Base-by-base conservation (phyloP, 192 early-diverging fungal species). In the Haplosporangium gracile region DNA sequence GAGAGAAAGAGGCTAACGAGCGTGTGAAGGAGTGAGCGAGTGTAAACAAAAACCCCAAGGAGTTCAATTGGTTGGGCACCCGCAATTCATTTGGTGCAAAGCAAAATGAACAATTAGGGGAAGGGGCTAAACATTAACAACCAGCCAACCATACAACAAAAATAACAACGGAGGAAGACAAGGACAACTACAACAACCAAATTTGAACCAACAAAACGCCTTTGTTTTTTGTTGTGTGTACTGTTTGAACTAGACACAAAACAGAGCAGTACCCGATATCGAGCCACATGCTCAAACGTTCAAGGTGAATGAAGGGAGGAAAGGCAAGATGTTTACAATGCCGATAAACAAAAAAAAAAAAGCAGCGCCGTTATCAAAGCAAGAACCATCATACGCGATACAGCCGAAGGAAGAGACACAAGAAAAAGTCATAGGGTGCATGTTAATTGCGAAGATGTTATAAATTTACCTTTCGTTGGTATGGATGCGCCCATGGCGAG, bases 401-500 rank as follows among this genome's bases (percentile, higher is more conserved):
- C 22, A 75, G 47, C 10, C 40, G 42, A 11, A 0, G 13, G 47
- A 49, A 49, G 47, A 16, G 11, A 18, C 39, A 68, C 45, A 29
- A 63, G 16, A 43, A n/a, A 9, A 18, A 16, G 65, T 40, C 26
- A 39, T 34, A 13, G 3, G 34, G 42, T 36, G 36, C 13, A 43
- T 43, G 42, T 43, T 43, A 43, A 43, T 75, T n/a, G 36, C 36
- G 36, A 36, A 36, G 3, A 32, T 4, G 49, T 22, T 13, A 45
- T 2, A 24, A 43, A 38, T 26, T 76, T 76, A 72, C 93, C 94
- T 93, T 78, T 96, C 95, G 73, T 95, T 94, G 36, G 94, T 95
- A 81, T 97, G 96, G 82, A 95, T 96, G 43, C 95, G 91, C 39
- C 87, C 89, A 89, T 97, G 96, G 60, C 96, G 92, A 36, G 93